Base-by-base conservation (phyloP, 768 basidiomycete species). In the Trichaptum fuscoviolaceum region DNA sequence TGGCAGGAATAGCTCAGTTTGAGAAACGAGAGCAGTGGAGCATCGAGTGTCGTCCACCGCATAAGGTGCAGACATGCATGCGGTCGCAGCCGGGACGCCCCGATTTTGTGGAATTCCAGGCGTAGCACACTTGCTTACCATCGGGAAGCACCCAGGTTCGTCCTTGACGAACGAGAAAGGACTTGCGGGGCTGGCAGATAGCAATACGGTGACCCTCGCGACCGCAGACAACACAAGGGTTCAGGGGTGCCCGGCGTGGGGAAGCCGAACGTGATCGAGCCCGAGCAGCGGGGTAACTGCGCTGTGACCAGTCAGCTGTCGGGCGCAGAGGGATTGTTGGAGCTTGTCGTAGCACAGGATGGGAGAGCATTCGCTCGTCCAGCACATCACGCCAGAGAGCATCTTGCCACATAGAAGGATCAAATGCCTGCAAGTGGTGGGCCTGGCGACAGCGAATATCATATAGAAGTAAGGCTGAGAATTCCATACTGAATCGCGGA, bases 41-140 rank as follows among this genome's bases (percentile, higher is more conserved):
- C 25, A 25, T 34, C 12, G 66, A 65, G 52, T 76, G 69, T 0
- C 58, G 24, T 0, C n/a, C 15, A 7, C 68, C 64, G 65, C 73
- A 74, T 9, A 74, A 66, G 4, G 71, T 58, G 58, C 73, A 73
- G 58, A 52, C 30, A 63, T 74, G 71, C 8, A 2, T 1, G 60
- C 35, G 67, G 12, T 24, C 24, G 57, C 70, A 67, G n/a, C 59
- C 25, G 6, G 59, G 15, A 20, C 25, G 24, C 7, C 59, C 24
- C 3, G 25, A 3, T 3, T 24, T 12, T 3, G 59, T 61, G 3
- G 25, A 12, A 20, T 61, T 61, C 25, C 24, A 61, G 1, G 59
- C 59, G 15, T 4, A 61, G 59, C 59, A 61, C 7, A 61, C 23
- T 34, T 61, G 59, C 9, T 25, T 25, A 1, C 59, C 59, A 61